phyloP scores from a whole-genome alignment of 2,329 filamentous ascomycete species.

The Zymoseptoria ardabiliae region DNA sequence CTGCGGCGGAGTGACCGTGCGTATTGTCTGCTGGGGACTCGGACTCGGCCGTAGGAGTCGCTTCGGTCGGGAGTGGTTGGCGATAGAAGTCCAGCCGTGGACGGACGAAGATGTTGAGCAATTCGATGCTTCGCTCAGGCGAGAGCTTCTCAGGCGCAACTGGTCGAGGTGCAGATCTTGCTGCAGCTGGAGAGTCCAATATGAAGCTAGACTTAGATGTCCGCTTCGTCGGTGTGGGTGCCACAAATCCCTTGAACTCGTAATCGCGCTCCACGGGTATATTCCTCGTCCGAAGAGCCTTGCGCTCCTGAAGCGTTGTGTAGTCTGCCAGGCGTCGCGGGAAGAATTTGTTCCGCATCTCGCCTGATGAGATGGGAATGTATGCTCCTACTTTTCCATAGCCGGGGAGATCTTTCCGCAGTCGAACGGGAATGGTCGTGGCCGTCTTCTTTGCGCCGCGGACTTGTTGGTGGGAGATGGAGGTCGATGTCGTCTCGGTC shows the following conservation, averaged over 20 bases:
- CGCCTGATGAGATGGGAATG: constrained; percentile 44
- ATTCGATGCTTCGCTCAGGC: constrained; percentile 38
- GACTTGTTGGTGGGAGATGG: constrained; percentile 22
- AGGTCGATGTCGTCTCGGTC: constrained; percentile 6
- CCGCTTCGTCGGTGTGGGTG: neutral
- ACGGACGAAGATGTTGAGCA: constrained; percentile 44
- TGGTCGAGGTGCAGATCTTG: neutral
- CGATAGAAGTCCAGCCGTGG: constrained; percentile 42
- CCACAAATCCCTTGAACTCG: constrained; percentile 29
- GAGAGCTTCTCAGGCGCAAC: constrained; percentile 35
- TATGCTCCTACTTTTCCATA: constrained; percentile 47
- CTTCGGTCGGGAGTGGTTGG: constrained; percentile 28
- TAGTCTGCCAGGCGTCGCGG: constrained; percentile 47
- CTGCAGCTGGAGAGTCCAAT: neutral
- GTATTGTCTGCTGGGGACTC: constrained; percentile 6
- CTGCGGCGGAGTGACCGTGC: constrained; percentile 15
- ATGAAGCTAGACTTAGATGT: neutral
- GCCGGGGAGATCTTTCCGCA: constrained; percentile 46
- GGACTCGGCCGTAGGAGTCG: neutral
- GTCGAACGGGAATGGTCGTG: constrained; percentile 43
- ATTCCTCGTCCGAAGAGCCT: constrained; percentile 39
- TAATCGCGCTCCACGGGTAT: constrained; percentile 41
- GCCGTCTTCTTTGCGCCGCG: constrained; percentile 32
- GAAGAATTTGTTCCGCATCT: constrained; percentile 51
- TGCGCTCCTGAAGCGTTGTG: constrained; percentile 39